Percentiles rank a stretch among this genome's conserved stretches.
Conservation (phyloP, 2,329 filamentous ascomycete genomes). For the Fusarium dlaminii region DNA sequence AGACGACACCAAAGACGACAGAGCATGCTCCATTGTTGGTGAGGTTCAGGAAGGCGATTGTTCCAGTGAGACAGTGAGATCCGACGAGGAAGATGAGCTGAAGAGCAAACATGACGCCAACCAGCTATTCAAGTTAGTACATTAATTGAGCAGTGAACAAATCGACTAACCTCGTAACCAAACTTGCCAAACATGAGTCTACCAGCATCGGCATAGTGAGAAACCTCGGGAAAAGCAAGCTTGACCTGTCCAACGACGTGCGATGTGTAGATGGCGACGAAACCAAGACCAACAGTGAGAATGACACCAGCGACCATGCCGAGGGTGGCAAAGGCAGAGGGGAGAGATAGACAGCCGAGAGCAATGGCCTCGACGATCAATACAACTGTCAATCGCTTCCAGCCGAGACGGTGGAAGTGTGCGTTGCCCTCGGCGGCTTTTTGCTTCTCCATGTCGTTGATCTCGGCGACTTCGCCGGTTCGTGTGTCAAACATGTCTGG, state of each 20-base stretch:
- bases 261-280: constrained; percentile 59
- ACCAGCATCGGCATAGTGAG: constrained; percentile 75
- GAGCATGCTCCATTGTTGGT: constrained; percentile 63
- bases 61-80: constrained; percentile 77
- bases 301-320: constrained; percentile 63
- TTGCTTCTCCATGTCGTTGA: constrained; percentile 57
- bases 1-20: constrained; percentile 57
- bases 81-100: constrained; percentile 76
- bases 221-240: constrained; percentile 63
- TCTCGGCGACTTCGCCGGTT: constrained; percentile 52
- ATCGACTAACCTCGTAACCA: constrained; percentile 59
- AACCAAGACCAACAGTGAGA: constrained; percentile 53
- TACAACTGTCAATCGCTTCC: constrained; percentile 65
- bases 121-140: constrained; percentile 46
- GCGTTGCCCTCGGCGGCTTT: constrained; percentile 57
- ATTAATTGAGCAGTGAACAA: neutral
- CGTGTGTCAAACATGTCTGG: constrained; percentile 43
- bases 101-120: constrained; percentile 69
- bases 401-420: constrained; percentile 63
- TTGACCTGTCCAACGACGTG: constrained; percentile 60
- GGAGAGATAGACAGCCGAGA: constrained; percentile 62
- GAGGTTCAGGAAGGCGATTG: constrained; percentile 73
- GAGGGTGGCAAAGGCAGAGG: constrained; percentile 61
- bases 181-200: constrained; percentile 67
- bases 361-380: constrained; percentile 67